Evolutionary conservation across 2,329 filamentous ascomycete genomes (phyloP), one percentile per base, ranked within the genome.

Genomic region (Myrmaecium sp.): DNA sequence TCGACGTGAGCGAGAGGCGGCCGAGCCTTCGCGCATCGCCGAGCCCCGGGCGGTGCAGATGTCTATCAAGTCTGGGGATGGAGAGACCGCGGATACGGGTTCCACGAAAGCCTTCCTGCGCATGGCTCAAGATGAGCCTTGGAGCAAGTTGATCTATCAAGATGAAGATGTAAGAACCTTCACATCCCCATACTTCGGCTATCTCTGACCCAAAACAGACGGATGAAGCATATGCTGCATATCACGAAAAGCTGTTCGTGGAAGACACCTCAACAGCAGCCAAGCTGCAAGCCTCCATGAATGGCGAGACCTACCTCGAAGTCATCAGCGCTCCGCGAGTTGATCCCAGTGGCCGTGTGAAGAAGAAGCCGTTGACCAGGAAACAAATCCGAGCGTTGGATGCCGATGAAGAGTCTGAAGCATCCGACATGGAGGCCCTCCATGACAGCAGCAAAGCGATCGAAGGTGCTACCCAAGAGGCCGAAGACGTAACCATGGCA

Each of bases 11-110:
- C 50, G 53, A 28, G 60, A 66, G 30, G 61, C 62, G 5, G 51
- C 37, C 26, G 56, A 51, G 33, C 52, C 39, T 42, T 52, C 38
- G 40, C 60, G 39, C 23, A 43, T 50, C 14, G 50, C 56, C 4
- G 69, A 73, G 35, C 73, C 78, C 14, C 74, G 78, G 35, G 75
- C 80, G 10, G 80, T 92, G 40, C 77, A 89, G 51, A 80, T 92
- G 58, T 81, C 80, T 16, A 74, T 91, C 44, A 92, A 91, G 58
- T 72, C 73, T 19, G 68, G 70, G 2, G 68, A 70, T 24, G 71
- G 77, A 38, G 71, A 72, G 30, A 74, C 76, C 27, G 58, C 65
- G 9, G 62, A 69, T 8, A 71, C 69, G 14, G 68, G 78, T 37
- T 84, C 72, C 18, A 89, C 77, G 60, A 74, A 67, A 34, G 66